These are phyloP conservation scores for Ceratocystis variospora DNA, from an alignment of 2,329 filamentous ascomycete genomes.

Conservation along the genomic window DNA sequence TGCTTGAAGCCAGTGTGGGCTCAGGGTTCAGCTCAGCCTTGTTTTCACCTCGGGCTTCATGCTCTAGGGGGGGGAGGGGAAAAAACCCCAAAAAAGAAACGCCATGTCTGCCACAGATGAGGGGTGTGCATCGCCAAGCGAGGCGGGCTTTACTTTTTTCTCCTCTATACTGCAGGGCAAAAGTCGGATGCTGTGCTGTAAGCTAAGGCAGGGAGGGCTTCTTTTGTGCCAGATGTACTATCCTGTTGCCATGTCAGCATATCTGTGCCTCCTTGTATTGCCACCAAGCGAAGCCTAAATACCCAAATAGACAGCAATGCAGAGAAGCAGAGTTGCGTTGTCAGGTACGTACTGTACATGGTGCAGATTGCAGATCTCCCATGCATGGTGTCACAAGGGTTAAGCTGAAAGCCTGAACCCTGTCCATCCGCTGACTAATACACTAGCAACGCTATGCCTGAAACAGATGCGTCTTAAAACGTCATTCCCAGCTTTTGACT, in stretches of 20 bases:
- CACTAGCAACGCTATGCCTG: neutral
- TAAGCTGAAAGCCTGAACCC: neutral
- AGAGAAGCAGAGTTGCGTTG: slow-evolving; percentile 5
- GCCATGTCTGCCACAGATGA: neutral
- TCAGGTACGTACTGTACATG: neutral
- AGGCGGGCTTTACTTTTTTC: neutral
- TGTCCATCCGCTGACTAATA: neutral
- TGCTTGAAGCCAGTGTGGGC: neutral
- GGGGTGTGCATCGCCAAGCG: neutral
- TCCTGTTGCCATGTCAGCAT: slow-evolving; percentile 1
- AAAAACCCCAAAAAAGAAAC: neutral
- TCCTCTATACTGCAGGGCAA: neutral
- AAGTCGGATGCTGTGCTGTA: neutral
- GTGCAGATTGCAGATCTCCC: neutral
- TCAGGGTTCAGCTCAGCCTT: neutral
- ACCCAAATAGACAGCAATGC: slow-evolving; percentile 4
- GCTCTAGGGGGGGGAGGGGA: neutral
- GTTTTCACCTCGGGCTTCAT: neutral
- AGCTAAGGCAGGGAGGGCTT: neutral
- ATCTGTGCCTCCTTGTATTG: neutral
- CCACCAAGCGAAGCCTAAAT: neutral
- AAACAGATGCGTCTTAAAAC: slow-evolving; percentile 7
- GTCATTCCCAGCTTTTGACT: neutral
- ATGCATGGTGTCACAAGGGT: slow-evolving; percentile 5
- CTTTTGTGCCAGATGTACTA: neutral